Percentiles rank a stretch among this genome's conserved stretches.
Evolutionary conservation across 305 asterid species (phyloP).

Genomic region (Fraxinus albicans): DNA sequence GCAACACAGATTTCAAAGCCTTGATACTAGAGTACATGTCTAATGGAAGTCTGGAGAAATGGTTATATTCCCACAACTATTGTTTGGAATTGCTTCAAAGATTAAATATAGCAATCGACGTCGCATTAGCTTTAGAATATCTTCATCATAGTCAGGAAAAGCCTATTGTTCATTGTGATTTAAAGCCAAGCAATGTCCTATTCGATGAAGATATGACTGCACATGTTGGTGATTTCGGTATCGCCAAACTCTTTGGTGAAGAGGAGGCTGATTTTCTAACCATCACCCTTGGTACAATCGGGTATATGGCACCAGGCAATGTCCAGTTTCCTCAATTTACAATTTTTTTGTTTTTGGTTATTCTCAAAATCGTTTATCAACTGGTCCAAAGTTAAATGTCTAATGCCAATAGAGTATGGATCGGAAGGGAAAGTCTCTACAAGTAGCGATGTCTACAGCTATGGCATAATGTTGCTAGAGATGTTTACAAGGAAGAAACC

Average conservation of each 20-base stretch:
- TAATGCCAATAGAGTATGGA: constrained; percentile 32
- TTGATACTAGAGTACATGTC: constrained; percentile 11
- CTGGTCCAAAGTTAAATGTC: background rate
- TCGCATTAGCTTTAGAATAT: constrained; percentile 38
- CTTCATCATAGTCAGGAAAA: constrained; percentile 31
- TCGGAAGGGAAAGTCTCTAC: constrained; percentile 33
- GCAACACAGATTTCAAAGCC: constrained; percentile 35
- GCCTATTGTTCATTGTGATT: constrained; percentile 36
- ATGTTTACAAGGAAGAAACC: constrained; percentile 38
- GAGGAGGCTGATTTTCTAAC: constrained; percentile 23
- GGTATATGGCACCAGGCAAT: constrained; percentile 46
- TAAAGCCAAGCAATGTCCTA: constrained; percentile 42
- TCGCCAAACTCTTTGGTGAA: constrained; percentile 32
- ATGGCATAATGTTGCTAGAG: constrained; percentile 40
- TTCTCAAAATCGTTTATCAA: background rate
- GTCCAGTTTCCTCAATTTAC: too few relatives aligned
- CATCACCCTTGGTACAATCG: constrained; percentile 38
- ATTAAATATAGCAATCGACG: constrained; percentile 28
- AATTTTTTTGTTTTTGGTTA: background rate
- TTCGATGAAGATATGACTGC: constrained; percentile 40
- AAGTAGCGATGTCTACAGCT: constrained; percentile 41
- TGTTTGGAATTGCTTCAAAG: constrained; percentile 18
- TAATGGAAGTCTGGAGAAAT: constrained; percentile 21
- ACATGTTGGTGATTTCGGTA: constrained; percentile 39
- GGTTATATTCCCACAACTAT: constrained; percentile 26